Base-by-base conservation (phyloP, 345 rosid species). In the Limnanthes douglasii region DNA sequence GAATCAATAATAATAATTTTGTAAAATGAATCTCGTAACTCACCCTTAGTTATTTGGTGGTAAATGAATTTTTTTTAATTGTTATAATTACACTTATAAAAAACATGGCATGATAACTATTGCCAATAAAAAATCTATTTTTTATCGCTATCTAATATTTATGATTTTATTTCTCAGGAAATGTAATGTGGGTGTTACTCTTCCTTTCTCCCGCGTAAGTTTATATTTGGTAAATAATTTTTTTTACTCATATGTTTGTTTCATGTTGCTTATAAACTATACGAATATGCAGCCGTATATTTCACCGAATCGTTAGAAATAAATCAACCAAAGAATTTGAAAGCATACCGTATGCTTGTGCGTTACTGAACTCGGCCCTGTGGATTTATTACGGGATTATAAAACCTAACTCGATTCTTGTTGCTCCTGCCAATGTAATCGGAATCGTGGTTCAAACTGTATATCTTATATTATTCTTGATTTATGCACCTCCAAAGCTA, bases 371-470 rank as follows among this genome's bases (percentile, higher is more conserved):
- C 36, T 51, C 84, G 19, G 63, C 77, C 1, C 33, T 84, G n/a
- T 84, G 95, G 95, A 73, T 81, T 18, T 84, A 75, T 48, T 84
- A 84, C 40, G 93, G 95, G 3, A 51, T 66, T 22, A 71, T 57
- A 20, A 75, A 66, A 37, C 74, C 93, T 11, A 86, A 79, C 16
- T 71, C 39, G n/a, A 69, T 50, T 36, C 68, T 84, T 41, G 75
- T 84, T 4, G 59, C 81, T 36, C 78, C 95, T 5, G 70, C 79
- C 15, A 75, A 73, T 53, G 69, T 81, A 6, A 75, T 84, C 40
- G 95, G 93, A n/a, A 46, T 35, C 42, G 3, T 84, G 1, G 81
- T 56, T 10, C 81, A 84, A 55, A 42, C 59, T 21, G 39, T 58
- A 21, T 84, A 61, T 33, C 38, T 75, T 10, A 25, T 53, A 25